A percentile compares a stretch with the other conserved stretches of the same genome.
Evolutionary conservation across 768 basidiomycete genomes (phyloP).

Genomic region (Tricholoma sp.): DNA sequence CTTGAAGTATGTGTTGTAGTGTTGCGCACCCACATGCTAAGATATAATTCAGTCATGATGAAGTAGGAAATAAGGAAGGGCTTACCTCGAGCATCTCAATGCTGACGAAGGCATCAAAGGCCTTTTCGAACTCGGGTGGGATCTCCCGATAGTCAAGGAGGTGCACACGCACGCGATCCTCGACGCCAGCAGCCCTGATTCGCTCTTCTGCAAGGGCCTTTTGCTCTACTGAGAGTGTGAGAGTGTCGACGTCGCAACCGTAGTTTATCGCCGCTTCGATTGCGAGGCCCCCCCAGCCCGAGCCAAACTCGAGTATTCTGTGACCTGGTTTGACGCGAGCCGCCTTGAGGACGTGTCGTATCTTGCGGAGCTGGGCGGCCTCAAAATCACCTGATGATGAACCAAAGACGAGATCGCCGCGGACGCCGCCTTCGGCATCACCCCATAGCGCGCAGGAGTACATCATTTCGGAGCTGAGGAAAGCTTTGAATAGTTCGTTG

Average conservation of each 20-base stretch:
- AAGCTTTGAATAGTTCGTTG: slow-evolving; percentile 84
- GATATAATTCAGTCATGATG: slow-evolving; percentile 30
- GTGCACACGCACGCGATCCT: slow-evolving; percentile 74
- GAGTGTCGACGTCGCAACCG: slow-evolving; percentile 84
- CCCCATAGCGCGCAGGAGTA: slow-evolving; percentile 88
- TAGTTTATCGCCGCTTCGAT: slow-evolving; percentile 74
- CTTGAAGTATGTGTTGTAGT: slow-evolving; percentile 69
- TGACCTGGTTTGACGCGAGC: slow-evolving; percentile 77
- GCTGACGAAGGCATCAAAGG: slow-evolving; percentile 75
- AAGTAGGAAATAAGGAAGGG: slow-evolving; percentile 28
- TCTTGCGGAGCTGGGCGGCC: slow-evolving; percentile 79
- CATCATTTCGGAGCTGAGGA: slow-evolving; percentile 89
- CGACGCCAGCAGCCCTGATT: slow-evolving; percentile 64
- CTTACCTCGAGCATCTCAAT: slow-evolving; percentile 78
- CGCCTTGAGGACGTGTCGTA: slow-evolving; percentile 72
- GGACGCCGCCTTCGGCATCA: slow-evolving; percentile 75
- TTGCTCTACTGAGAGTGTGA: slow-evolving; percentile 86
- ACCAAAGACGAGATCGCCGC: slow-evolving; percentile 59
- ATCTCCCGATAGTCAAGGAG: slow-evolving; percentile 89
- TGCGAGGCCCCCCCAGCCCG: slow-evolving; percentile 91
- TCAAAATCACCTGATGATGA: slow-evolving; percentile 65
- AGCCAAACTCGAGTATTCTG: slow-evolving; percentile 85
- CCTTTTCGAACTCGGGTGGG: slow-evolving; percentile 73
- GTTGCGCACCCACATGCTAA: slow-evolving; percentile 48
- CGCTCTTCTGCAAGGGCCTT: slow-evolving; percentile 85